These are phyloP conservation scores for Sophora flavescens DNA, from an alignment of 306 rosid species.

Conservation along the genomic window DNA sequence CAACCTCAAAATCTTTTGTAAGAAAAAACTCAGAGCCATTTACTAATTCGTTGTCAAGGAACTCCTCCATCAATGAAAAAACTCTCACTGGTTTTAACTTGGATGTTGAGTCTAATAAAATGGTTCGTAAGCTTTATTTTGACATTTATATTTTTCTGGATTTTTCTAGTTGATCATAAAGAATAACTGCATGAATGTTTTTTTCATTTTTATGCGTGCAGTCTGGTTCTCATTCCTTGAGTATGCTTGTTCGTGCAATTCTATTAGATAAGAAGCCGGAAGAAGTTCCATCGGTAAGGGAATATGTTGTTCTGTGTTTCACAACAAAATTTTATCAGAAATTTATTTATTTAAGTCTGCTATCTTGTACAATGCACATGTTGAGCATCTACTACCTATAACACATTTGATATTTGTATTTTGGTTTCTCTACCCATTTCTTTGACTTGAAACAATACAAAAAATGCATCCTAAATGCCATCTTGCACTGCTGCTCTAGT, in stretches of 20 bases:
- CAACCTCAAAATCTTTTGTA: slow-evolving; percentile 63
- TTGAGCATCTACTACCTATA: slow-evolving; percentile 24
- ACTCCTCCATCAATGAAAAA: slow-evolving; percentile 71
- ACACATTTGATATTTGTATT: slow-evolving; percentile 13
- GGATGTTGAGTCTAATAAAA: slow-evolving; percentile 75
- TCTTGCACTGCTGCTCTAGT: slow-evolving; percentile 40
- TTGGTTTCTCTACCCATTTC: not conserved
- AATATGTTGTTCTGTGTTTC: slow-evolving; percentile 27
- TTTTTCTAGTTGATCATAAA: slow-evolving; percentile 38
- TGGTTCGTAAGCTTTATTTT: slow-evolving; percentile 73
- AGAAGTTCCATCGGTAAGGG: slow-evolving; percentile 83
- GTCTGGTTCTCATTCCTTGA: slow-evolving; percentile 70
- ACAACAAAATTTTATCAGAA: slow-evolving; percentile 20
- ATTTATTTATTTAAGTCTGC: not conserved
- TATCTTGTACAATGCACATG: not conserved
- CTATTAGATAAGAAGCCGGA: slow-evolving; percentile 89
- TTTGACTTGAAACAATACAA: slow-evolving; percentile 7
- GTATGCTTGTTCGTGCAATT: slow-evolving; percentile 77
- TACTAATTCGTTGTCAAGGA: slow-evolving; percentile 77
- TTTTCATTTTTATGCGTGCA: slow-evolving; percentile 47
- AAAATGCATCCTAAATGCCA: slow-evolving; percentile 38
- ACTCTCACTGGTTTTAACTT: slow-evolving; percentile 48
- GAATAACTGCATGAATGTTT: slow-evolving; percentile 19
- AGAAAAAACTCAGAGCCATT: slow-evolving; percentile 92
- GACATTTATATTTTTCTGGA: slow-evolving; percentile 33